Evolutionary conservation across 2,329 filamentous ascomycete genomes (phyloP).

Genomic region (Penicillium sp.): DNA sequence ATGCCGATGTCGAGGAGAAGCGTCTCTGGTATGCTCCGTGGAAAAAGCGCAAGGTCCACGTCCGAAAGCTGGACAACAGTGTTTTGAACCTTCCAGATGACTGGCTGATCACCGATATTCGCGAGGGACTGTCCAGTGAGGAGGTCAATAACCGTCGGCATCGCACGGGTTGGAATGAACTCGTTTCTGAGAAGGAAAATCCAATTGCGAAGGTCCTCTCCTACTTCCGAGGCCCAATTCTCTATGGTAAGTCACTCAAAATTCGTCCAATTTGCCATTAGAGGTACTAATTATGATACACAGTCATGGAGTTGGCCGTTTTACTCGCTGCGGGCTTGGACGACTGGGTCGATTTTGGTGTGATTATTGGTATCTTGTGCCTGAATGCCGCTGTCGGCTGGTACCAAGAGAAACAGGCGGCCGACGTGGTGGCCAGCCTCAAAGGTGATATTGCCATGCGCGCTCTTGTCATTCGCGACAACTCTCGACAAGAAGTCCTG

Average conservation of each 20-base stretch:
- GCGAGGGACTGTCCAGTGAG: constrained; percentile 61
- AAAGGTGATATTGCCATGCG: constrained; percentile 81
- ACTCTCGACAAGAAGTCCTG: constrained; percentile 67
- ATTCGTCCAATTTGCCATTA: neutral
- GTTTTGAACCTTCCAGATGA: constrained; percentile 61
- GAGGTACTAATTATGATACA: neutral
- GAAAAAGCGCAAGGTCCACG: constrained; percentile 40
- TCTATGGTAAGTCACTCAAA: constrained; percentile 64
- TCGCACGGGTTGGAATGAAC: constrained; percentile 71
- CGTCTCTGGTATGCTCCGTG: constrained; percentile 67
- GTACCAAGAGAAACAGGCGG: constrained; percentile 82
- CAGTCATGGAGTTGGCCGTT: constrained; percentile 75
- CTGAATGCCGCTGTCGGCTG: constrained; percentile 78
- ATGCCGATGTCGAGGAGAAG: constrained; percentile 52
- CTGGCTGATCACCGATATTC: constrained; percentile 71
- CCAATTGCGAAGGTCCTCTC: constrained; percentile 72
- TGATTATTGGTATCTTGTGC: constrained; percentile 75
- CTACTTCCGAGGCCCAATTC: constrained; percentile 76
- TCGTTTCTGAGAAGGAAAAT: constrained; percentile 78
- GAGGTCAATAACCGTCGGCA: constrained; percentile 68
- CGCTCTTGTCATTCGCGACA: constrained; percentile 69
- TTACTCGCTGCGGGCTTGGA: constrained; percentile 73
- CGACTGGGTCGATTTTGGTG: constrained; percentile 78
- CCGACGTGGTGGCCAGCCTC: constrained; percentile 74
- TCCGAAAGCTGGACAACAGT: constrained; percentile 29